These are phyloP conservation scores for Ciborinia camelliae DNA, from an alignment of 2,329 filamentous ascomycete species.

Conservation along the genomic window DNA sequence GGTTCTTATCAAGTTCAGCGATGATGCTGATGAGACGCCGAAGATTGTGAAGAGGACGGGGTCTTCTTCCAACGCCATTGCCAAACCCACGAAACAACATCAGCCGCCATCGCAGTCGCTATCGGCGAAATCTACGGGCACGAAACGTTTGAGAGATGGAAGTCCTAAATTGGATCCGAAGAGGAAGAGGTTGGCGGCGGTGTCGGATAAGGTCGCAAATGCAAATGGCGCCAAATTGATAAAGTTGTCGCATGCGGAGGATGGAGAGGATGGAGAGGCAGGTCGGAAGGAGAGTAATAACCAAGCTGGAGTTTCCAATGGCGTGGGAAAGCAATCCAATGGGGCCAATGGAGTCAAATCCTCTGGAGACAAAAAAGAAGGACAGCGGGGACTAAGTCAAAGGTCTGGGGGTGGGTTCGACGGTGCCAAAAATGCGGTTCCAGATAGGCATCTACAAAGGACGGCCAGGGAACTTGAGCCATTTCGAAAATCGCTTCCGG, in stretches of 20 bases:
- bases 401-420: neutral
- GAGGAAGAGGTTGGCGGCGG: slow-evolving; percentile 30
- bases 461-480: slow-evolving; percentile 28
- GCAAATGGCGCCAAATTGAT: slow-evolving; percentile 14
- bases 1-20: slow-evolving; percentile 41
- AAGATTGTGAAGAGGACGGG: neutral
- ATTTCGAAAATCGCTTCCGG: slow-evolving; percentile 33
- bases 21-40: slow-evolving; percentile 27
- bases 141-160: slow-evolving; percentile 28
- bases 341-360: neutral
- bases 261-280: neutral
- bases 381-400: slow-evolving; percentile 10
- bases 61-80: neutral
- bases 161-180: slow-evolving; percentile 28
- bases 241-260: neutral
- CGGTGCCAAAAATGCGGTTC: slow-evolving; percentile 5
- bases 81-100: slow-evolving; percentile 28
- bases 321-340: neutral
- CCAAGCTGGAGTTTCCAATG: neutral
- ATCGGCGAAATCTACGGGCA: neutral
- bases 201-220: slow-evolving; percentile 30
- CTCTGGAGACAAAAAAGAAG: neutral
- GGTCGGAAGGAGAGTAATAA: slow-evolving; percentile 6
- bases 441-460: slow-evolving; percentile 24
- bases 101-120: slow-evolving; percentile 3